Evolutionary conservation across 2,329 filamentous ascomycete species (phyloP), one percentile per base, ranked within the genome.

Genomic region (Drechslera avenae): DNA sequence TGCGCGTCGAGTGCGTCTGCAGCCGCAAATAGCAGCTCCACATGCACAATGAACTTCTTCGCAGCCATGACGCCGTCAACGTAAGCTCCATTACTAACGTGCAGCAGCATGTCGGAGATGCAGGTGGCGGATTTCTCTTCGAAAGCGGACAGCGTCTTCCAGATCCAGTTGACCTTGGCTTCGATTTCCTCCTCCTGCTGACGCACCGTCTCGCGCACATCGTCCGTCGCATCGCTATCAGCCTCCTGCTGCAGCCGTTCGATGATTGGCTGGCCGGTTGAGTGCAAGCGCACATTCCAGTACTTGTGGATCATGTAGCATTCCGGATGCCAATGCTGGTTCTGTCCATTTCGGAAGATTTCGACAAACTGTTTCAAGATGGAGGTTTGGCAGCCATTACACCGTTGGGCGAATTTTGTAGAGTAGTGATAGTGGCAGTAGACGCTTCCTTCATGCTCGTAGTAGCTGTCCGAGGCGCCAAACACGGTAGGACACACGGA

Each of bases 261-360:
- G 5, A 71, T 59, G 34, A 72, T 63, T 18, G 74, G 72, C 33
- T 75, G 70, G 8, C 73, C 74, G 12, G 74, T 73, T 4, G 75
- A 73, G 54, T 78, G 76, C 31, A 99, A 80, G 43, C 94, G 87
- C 52, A 99, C 94, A 71, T 97, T 99, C 94, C 94, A 99, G 75
- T 97, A 99, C 69, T 99, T 99, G 78, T 99, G 94, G 57, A 99
- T 99, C 94, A 99, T 99, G 76, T 99, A 99, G 75, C 94, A 99
- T 75, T 99, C 94, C 2, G 94, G 94, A 71, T 99, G 94, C 94
- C 94, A 99, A 73, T 99, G 94, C 69, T 99, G 94, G 70, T 97
- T 97, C 72, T 96, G 90, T 2, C 93, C 93, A 74, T 97, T 97
- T 63, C 94, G 88, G 76, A 92, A 99, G 55, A 99, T 97, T 75